Conservation (phyloP, 2,329 filamentous ascomycete species). For the Falciphora oryzae region DNA sequence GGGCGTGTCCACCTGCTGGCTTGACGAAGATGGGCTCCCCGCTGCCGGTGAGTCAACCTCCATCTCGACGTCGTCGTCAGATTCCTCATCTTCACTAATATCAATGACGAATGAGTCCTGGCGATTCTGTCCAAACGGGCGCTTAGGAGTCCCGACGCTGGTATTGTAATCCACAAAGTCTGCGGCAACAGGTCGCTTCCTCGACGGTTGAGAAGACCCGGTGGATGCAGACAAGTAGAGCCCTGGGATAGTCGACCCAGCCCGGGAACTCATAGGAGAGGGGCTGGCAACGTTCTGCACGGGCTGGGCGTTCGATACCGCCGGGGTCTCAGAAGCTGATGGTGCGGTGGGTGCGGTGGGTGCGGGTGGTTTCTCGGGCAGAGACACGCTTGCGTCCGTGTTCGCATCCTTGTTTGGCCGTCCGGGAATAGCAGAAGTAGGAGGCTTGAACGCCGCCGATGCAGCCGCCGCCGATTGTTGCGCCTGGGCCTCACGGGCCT, state of each 20-base stretch:
- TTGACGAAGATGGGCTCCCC: constrained; percentile 27
- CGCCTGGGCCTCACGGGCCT: constrained; percentile 35
- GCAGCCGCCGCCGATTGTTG: constrained; percentile 8
- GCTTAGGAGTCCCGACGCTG: constrained; percentile 40
- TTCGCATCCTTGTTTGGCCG: neutral
- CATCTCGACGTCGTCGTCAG: constrained; percentile 60
- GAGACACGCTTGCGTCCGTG: neutral
- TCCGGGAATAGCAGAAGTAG: neutral
- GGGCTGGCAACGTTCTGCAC: neutral
- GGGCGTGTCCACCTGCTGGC: constrained; percentile 22
- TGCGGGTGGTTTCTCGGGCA: neutral
- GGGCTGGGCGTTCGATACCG: neutral
- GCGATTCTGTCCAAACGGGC: constrained; percentile 55
- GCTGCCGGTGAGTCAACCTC: constrained; percentile 54
- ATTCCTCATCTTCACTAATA: constrained; percentile 64
- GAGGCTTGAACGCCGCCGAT: constrained; percentile 4
- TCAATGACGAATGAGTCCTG: constrained; percentile 70
- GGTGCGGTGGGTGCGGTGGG: neutral
- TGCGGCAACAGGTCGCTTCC: constrained; percentile 53
- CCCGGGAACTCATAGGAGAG: neutral
- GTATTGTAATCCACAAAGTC: constrained; percentile 59
- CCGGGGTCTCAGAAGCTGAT: neutral
- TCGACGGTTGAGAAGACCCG: constrained; percentile 13
- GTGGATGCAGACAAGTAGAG: constrained; percentile 16
- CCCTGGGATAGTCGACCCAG: constrained; percentile 13